phyloP scores from a whole-genome alignment of 176 grass and related monocot species.

The Aegilops longissima region DNA sequence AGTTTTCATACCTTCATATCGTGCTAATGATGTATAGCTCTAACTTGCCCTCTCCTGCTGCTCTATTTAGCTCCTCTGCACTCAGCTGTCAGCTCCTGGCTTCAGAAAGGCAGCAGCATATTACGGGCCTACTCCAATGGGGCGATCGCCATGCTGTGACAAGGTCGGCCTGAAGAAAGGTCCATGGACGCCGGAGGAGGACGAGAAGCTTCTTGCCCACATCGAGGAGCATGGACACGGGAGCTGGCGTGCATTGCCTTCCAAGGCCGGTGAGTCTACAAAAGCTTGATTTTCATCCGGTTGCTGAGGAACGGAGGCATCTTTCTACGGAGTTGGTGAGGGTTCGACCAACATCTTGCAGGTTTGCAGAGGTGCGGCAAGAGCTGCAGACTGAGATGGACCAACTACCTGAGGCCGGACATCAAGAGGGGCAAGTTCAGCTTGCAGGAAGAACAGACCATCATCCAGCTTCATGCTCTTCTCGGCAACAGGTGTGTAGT shows the following conservation, averaged over 20 bases:
- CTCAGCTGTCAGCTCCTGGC: conserved; percentile 32
- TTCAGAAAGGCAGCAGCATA: conserved; percentile 32
- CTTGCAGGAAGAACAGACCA: conserved; percentile 95
- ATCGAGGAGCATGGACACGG: conserved; percentile 95
- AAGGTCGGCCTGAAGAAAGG: conserved; percentile 95
- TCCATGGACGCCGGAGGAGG: conserved; percentile 84
- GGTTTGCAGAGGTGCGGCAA: conserved; percentile 96
- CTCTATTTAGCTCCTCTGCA: conserved; percentile 39
- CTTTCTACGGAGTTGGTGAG: background rate
- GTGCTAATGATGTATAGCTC: conserved; percentile 31
- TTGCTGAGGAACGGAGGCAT: conserved; percentile 3
- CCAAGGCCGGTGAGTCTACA: conserved; percentile 70
- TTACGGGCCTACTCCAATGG: conserved; percentile 49
- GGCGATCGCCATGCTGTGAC: conserved; percentile 90
- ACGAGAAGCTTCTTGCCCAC: conserved; percentile 91
- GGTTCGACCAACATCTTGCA: conserved; percentile 34
- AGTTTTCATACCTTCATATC: conserved; percentile 30
- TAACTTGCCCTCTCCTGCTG: conserved; percentile 16
- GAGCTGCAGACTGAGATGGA: conserved; percentile 95
- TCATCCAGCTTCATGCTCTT: conserved; percentile 95
- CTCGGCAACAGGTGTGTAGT: conserved; percentile 77
- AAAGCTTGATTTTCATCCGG: conserved; percentile 17
- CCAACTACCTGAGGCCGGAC: conserved; percentile 90
- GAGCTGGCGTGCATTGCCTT: conserved; percentile 91
- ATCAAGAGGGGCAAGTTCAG: conserved; percentile 99